A percentile compares a stretch with the other conserved stretches of the same genome.
Evolutionary conservation across 169 alveolate genomes (phyloP).

Genomic region (Neospora caninum): DNA sequence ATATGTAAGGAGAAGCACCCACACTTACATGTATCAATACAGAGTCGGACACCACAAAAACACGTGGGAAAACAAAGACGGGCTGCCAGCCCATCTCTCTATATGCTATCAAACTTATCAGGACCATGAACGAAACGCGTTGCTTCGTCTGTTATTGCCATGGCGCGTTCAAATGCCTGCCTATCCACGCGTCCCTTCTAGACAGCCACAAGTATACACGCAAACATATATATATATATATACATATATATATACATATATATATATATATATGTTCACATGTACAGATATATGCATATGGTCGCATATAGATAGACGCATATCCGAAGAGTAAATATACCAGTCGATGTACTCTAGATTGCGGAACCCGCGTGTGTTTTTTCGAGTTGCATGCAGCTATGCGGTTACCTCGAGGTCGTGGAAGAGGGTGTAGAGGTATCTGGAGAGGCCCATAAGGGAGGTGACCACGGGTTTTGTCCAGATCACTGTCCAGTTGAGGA

Average conservation of each 20-base stretch:
- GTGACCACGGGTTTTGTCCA: neutral
- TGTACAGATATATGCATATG: neutral
- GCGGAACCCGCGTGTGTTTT: neutral
- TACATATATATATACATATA: neutral
- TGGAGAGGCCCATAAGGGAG: neutral
- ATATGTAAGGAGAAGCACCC: neutral
- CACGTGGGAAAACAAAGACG: too few relatives aligned
- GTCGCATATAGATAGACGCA: neutral
- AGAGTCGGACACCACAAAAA: too few relatives aligned
- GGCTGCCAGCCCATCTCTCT: too few relatives aligned
- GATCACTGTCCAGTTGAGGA: slow-evolving; percentile 2
- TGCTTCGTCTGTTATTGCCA: too few relatives aligned
- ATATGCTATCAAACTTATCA: too few relatives aligned
- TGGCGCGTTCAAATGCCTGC: too few relatives aligned
- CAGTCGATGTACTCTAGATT: neutral
- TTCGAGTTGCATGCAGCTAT: neutral
- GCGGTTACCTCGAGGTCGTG: neutral
- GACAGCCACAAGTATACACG: neutral
- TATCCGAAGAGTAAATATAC: too few relatives aligned
- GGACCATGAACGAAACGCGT: too few relatives aligned
- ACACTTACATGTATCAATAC: neutral
- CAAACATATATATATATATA: neutral
- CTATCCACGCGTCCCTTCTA: too few relatives aligned
- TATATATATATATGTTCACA: neutral
- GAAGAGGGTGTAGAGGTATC: neutral